Base-by-base conservation (phyloP, 1,284 basidiomycete species). In the Ganoderma meredithae region DNA sequence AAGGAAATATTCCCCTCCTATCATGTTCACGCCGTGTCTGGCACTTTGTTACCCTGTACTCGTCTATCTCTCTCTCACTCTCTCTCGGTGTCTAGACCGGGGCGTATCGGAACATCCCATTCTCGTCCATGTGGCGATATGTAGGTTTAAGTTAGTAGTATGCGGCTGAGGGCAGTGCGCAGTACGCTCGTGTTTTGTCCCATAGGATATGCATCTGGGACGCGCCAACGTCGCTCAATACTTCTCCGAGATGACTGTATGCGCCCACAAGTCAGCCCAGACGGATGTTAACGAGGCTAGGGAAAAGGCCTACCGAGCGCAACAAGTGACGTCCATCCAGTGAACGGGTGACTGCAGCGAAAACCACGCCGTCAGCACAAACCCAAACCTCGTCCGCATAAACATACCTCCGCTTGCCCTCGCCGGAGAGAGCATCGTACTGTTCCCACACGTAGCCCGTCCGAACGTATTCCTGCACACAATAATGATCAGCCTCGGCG, bases 361-460 rank as follows among this genome's bases (percentile, higher is more conserved):
- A 25, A n/a, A 19, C 22, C 47, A 25, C 10, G 13, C 3, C 22
- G 47, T 49, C 22, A 49, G 15, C n/a, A 15, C 0, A 13, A 12
- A 36, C 36, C 6, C 9, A 36, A 19, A 12, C 39, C 22, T 41
- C 22, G 13, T 22, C 3, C 19, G 39, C 58, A 52, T 9, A n/a
- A 8, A 79, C 82, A 68, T 73, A 90, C 94, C 93, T 96, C 81
- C 96, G 83, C 76, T 86, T 87, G 1, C 96, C 96, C 76, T 94
- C 87, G 15, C 96, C 96, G 12, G 89, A 94, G 10, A 84, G 80
- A 0, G 95, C 83, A 77, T 98, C 92, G 79, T 98, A 98, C 79
- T 98, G 97, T 79, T 98, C 96, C 95, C 96, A 98, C 12, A 96
- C 94, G 78, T 95, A 97, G 9, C 95, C 96, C 1, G 96, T 98